Evolutionary conservation across 2,329 filamentous ascomycete genomes (phyloP).

Genomic region (Cladosporium sp.): DNA sequence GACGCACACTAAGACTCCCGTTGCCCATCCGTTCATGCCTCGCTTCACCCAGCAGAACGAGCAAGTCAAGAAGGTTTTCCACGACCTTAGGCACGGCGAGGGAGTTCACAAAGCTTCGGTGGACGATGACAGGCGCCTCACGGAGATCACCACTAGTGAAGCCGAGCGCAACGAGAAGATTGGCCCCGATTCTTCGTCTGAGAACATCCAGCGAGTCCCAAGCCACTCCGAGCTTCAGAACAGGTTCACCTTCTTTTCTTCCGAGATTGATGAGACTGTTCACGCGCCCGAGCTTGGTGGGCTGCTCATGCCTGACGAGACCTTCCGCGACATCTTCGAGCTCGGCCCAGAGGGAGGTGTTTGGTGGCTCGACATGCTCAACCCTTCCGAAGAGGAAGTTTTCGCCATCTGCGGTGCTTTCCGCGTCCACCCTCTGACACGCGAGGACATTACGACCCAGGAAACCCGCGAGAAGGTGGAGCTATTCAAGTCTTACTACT

Average conservation of each 20-base stretch:
- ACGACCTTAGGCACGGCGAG: constrained; percentile 51
- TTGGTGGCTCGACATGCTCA: constrained; percentile 98
- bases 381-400: constrained; percentile 84
- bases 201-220: constrained; percentile 20
- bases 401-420: constrained; percentile 89
- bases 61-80: constrained; percentile 49
- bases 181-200: constrained; percentile 28
- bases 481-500: constrained; percentile 96
- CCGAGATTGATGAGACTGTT: constrained; percentile 87
- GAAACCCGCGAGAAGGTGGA: constrained; percentile 98
- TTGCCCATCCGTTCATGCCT: constrained; percentile 38
- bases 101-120: constrained; percentile 19
- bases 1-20: constrained; percentile 43
- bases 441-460: constrained; percentile 92
- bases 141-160: constrained; percentile 24
- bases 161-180: constrained; percentile 43
- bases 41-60: constrained; percentile 24
- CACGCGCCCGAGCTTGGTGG: constrained; percentile 86
- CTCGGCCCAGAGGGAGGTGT: constrained; percentile 69
- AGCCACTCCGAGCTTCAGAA: constrained; percentile 49
- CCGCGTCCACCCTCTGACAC: constrained; percentile 89
- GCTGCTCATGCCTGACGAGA: constrained; percentile 82
- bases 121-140: constrained; percentile 23
- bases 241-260: constrained; percentile 95
- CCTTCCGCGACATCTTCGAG: constrained; percentile 82